Evolutionary conservation across 2,329 filamentous ascomycete genomes (phyloP).

Genomic region (Rasamsonia emersonii): DNA sequence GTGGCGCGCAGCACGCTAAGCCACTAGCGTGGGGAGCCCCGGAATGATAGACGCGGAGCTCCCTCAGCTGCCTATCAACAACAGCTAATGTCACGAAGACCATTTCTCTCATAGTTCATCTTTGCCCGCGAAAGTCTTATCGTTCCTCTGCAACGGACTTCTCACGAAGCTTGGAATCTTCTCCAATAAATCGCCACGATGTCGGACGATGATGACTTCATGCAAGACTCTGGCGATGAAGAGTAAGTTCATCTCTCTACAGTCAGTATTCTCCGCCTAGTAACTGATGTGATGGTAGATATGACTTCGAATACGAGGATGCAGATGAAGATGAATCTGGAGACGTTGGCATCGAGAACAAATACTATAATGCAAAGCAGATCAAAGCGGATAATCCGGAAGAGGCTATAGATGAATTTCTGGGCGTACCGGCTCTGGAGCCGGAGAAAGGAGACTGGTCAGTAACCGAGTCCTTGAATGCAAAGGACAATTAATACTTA

Average conservation of each 20-base stretch:
- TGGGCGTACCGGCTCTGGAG: conserved; percentile 78
- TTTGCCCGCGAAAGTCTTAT: too few species aligned
- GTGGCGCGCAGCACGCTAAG: too few species aligned
- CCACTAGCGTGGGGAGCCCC: too few species aligned
- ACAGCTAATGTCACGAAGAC: too few species aligned
- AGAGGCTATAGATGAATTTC: conserved; percentile 83
- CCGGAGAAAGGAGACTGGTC: conserved; percentile 92
- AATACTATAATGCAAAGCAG: conserved; percentile 99
- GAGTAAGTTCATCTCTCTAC: conserved; percentile 47
- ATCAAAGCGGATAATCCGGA: conserved; percentile 80
- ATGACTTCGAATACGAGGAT: conserved; percentile 97
- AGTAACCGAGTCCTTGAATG: conserved; percentile 13
- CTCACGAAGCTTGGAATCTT: too few species aligned
- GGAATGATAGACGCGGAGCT: too few species aligned
- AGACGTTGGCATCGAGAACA: conserved; percentile 95
- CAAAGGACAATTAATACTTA: conserved; percentile 6
- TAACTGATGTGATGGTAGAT: conserved; percentile 41
- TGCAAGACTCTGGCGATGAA: conserved; percentile 84
- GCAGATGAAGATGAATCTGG: conserved; percentile 81
- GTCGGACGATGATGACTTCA: conserved; percentile 85
- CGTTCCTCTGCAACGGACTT: too few species aligned
- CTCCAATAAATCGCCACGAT: too few species aligned
- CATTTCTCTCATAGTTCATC: too few species aligned
- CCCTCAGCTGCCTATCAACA: too few species aligned
- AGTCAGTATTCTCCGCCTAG: conserved; percentile 8